These are phyloP conservation scores for Candida parachauliodes DNA, from an alignment of 805 yeast genomes.

Conservation along the genomic window DNA sequence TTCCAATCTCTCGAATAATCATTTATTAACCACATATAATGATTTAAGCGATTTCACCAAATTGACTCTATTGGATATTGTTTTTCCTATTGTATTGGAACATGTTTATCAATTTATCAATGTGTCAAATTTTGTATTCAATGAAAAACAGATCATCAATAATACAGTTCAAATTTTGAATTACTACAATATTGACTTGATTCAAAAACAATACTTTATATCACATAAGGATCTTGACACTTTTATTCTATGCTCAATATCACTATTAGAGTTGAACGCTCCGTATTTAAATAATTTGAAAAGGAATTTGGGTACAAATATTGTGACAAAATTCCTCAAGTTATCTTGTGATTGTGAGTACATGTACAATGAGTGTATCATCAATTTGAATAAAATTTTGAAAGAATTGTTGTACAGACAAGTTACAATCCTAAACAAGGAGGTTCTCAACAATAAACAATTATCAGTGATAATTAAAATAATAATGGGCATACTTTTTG, in stretches of 20 bases:
- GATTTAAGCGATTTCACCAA: slow-evolving; percentile 32
- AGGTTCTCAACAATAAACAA: slow-evolving; percentile 28
- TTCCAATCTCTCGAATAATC: slow-evolving; percentile 19
- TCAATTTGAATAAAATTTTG: slow-evolving; percentile 16
- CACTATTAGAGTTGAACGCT: slow-evolving; percentile 24
- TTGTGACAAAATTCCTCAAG: slow-evolving; percentile 24
- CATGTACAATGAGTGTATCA: background rate
- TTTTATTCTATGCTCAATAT: slow-evolving; percentile 26
- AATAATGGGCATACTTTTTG: slow-evolving; percentile 21
- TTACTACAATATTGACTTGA: slow-evolving; percentile 27
- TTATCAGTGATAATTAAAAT: slow-evolving; percentile 30
- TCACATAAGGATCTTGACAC: slow-evolving; percentile 18
- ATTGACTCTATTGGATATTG: slow-evolving; percentile 26
- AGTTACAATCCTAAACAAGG: slow-evolving; percentile 25
- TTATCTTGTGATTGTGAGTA: slow-evolving; percentile 16
- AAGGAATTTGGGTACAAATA: slow-evolving; percentile 24
- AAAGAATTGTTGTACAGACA: slow-evolving; percentile 33
- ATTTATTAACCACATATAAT: slow-evolving; percentile 22
- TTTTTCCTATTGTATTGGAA: slow-evolving; percentile 34
- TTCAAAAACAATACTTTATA: slow-evolving; percentile 25
- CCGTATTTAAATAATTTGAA: slow-evolving; percentile 15
- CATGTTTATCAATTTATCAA: slow-evolving; percentile 32
- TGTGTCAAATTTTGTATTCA: slow-evolving; percentile 31
- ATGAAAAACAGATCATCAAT: slow-evolving; percentile 27
- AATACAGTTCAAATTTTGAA: slow-evolving; percentile 21